phyloP scores from a whole-genome alignment of 306 rosid genomes.

The Trichosanthes truncata region DNA sequence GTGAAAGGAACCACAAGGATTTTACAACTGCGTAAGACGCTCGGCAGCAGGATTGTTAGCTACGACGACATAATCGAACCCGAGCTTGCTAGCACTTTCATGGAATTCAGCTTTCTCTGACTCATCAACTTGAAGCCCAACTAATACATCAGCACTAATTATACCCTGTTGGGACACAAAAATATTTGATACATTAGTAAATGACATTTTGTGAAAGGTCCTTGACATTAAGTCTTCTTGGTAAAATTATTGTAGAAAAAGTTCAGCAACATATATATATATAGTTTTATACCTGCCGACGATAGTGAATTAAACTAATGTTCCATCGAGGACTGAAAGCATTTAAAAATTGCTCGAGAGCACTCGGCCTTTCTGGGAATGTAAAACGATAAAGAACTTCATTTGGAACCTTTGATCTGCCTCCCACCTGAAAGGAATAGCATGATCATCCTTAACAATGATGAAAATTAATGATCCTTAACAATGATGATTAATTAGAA shows the following conservation, averaged over 20 bases:
- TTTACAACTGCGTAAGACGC: conserved; percentile 51
- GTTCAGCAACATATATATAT: no score
- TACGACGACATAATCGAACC: conserved; percentile 54
- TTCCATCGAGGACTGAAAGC: conserved; percentile 84
- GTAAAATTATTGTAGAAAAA: no score
- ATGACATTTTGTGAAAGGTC: neutral
- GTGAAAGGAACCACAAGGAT: neutral
- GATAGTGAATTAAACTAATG: conserved; percentile 74
- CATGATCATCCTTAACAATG: no score
- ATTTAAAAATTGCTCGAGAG: conserved; percentile 68
- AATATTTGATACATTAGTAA: neutral
- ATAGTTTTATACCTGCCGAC: conserved; percentile 42
- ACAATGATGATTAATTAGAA: no score
- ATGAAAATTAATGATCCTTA: no score
- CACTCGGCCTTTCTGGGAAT: conserved; percentile 81
- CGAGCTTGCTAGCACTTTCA: conserved; percentile 34
- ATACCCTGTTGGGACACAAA: conserved; percentile 46
- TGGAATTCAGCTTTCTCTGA: conserved; percentile 55
- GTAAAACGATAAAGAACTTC: conserved; percentile 74
- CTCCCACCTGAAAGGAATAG: conserved; percentile 56
- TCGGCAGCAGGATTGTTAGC: conserved; percentile 31
- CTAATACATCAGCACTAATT: conserved; percentile 68
- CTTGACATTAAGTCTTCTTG: no score
- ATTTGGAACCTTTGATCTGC: conserved; percentile 40
- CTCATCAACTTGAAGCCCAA: conserved; percentile 55